These are phyloP conservation scores for Termitomyces sp. DNA, from an alignment of 768 basidiomycete species.

Conservation along the genomic window DNA sequence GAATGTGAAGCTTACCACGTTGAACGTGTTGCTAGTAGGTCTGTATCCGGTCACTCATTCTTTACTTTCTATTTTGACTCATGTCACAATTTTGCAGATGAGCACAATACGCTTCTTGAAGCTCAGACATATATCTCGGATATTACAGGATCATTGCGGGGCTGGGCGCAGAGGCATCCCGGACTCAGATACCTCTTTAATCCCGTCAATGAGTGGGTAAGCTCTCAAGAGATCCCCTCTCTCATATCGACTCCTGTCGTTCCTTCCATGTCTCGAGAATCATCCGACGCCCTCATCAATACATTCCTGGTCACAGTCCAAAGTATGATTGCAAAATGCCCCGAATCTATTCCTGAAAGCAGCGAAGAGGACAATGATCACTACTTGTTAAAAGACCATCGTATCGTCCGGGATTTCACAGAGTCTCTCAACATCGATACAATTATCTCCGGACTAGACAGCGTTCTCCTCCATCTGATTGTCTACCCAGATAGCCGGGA, in stretches of 20 bases:
- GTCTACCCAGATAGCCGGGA: constrained; percentile 27
- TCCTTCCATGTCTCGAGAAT: constrained; percentile 13
- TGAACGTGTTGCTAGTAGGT: constrained; percentile 36
- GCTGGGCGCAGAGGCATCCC: constrained; percentile 25
- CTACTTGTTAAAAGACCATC: constrained; percentile 49
- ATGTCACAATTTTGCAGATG: constrained; percentile 24
- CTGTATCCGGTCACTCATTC: constrained; percentile 5
- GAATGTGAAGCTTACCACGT: constrained; percentile 21
- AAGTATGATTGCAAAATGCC: constrained; percentile 41
- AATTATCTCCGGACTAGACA: constrained; percentile 37
- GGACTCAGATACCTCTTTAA: constrained; percentile 27
- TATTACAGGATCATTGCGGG: constrained; percentile 14
- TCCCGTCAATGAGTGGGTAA: constrained; percentile 30
- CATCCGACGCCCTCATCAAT: constrained; percentile 49
- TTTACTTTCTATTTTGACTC: background rate
- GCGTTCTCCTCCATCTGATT: constrained; percentile 35
- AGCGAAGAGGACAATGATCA: constrained; percentile 37
- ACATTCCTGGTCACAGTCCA: constrained; percentile 66
- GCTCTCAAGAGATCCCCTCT: constrained; percentile 17
- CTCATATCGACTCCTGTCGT: constrained; percentile 1
- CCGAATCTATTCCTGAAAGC: constrained; percentile 17
- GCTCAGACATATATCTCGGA: constrained; percentile 21
- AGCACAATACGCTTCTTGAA: constrained; percentile 25
- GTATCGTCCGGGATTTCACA: constrained; percentile 41
- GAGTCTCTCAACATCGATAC: constrained; percentile 43